These are phyloP conservation scores for Botrytis fragariae DNA, from an alignment of 2,329 filamentous ascomycete genomes.

Conservation along the genomic window DNA sequence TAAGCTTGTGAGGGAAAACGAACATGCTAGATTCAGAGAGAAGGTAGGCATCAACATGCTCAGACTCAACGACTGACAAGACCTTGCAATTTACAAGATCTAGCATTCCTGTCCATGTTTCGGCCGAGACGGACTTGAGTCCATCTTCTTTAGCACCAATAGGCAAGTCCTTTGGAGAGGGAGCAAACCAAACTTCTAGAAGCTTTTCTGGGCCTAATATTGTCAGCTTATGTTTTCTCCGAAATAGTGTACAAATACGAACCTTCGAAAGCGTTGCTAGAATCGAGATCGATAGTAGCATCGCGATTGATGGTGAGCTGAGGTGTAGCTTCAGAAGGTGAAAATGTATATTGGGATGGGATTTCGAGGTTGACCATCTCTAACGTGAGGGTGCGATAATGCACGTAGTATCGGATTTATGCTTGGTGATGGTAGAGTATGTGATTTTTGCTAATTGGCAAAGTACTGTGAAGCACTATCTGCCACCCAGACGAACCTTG, in stretches of 20 bases:
- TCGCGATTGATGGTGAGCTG: constrained; percentile 96
- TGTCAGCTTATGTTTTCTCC: constrained; percentile 30
- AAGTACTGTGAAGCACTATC: constrained; percentile 87
- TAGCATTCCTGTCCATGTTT: constrained; percentile 94
- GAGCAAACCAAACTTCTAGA: constrained; percentile 96
- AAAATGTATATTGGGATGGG: constrained; percentile 77
- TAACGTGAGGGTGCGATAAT: constrained; percentile 36
- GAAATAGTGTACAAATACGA: constrained; percentile 28
- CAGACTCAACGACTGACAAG: constrained; percentile 87
- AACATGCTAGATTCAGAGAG: constrained; percentile 99
- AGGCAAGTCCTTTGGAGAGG: constrained; percentile 71
- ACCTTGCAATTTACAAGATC: constrained; percentile 99
- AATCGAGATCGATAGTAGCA: constrained; percentile 89
- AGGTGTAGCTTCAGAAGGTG: constrained; percentile 78
- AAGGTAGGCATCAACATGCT: constrained; percentile 93
- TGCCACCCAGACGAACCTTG: constrained; percentile 96
- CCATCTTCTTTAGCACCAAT: constrained; percentile 69
- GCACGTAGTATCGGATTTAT: constrained; percentile 15
- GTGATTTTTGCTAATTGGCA: constrained; percentile 22
- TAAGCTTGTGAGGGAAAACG: constrained; percentile 98
- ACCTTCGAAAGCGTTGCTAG: constrained; percentile 95
- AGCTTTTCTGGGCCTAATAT: constrained; percentile 84
- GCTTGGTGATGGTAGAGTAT: background rate
- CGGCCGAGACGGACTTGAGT: constrained; percentile 78
- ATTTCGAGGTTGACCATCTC: constrained; percentile 85